A percentile compares a stretch with the other conserved stretches of the same genome.
phyloP scores from a whole-genome alignment of 2,329 filamentous ascomycete genomes.

The Gyromitra esculenta region DNA sequence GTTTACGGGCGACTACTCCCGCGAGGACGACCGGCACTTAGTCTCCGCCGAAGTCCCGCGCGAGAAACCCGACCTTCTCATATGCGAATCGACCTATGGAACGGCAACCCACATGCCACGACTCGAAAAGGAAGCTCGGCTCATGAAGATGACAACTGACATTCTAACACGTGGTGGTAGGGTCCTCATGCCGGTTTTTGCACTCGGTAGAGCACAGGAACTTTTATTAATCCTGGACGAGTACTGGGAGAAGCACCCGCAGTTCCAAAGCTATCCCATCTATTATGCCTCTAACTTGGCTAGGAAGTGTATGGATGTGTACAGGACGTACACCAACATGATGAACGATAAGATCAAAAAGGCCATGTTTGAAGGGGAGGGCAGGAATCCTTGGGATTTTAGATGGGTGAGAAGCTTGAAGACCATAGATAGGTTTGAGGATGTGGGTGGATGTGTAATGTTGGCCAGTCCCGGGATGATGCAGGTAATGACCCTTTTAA shows the following conservation, averaged over 20 bases:
- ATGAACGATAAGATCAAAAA: conserved; percentile 99
- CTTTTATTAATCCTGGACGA: conserved; percentile 93
- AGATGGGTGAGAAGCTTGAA: conserved; percentile 91
- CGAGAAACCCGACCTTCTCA: conserved; percentile 93
- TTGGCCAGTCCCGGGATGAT: conserved; percentile 97
- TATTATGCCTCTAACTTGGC: conserved; percentile 98
- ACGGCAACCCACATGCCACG: conserved; percentile 93
- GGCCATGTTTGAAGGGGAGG: conserved; percentile 78
- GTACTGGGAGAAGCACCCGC: conserved; percentile 90
- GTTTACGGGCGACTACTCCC: conserved; percentile 96
- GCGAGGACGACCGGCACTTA: conserved; percentile 93
- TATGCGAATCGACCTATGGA: conserved; percentile 96
- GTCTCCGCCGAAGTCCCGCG: conserved; percentile 92
- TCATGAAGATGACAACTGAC: conserved; percentile 94
- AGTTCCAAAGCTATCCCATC: conserved; percentile 90
- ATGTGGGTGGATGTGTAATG: conserved; percentile 95
- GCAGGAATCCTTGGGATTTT: conserved; percentile 83
- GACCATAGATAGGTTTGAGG: conserved; percentile 93
- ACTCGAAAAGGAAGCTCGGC: conserved; percentile 85
- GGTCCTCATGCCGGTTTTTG: conserved; percentile 94
- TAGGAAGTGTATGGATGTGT: conserved; percentile 96
- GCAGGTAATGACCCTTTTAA: conserved; percentile 54
- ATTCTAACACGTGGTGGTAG: conserved; percentile 91
- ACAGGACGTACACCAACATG: conserved; percentile 95
- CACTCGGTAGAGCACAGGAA: conserved; percentile 91